Evolutionary conservation across 2,329 filamentous ascomycete species (phyloP).

Genomic region (Talaromyces albobiverticillius): DNA sequence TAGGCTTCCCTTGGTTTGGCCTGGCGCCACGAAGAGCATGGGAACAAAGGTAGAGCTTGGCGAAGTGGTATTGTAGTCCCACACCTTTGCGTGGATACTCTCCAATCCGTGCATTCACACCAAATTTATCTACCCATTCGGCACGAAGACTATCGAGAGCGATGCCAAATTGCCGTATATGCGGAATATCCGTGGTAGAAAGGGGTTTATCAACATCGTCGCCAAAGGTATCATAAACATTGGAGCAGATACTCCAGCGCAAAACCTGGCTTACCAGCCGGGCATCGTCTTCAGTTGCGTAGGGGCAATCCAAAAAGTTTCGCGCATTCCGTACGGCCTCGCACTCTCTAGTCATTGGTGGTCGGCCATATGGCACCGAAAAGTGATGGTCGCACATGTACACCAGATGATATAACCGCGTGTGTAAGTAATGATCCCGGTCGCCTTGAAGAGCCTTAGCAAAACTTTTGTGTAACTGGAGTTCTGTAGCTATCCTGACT

Average conservation of each 20-base stretch:
- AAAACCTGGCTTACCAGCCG: conserved; percentile 33
- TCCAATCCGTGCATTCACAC: conserved; percentile 37
- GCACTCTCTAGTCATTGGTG: conserved; percentile 34
- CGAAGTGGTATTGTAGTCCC: conserved; percentile 46
- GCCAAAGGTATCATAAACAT: conserved; percentile 32
- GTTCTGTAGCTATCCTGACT: conserved; percentile 22
- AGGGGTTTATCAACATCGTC: conserved; percentile 27
- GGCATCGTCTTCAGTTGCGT: conserved; percentile 32
- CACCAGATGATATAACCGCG: conserved; percentile 31
- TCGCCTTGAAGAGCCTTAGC: conserved; percentile 22
- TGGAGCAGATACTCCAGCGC: conserved; percentile 30
- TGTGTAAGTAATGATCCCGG: conserved; percentile 20
- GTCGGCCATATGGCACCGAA: conserved; percentile 32
- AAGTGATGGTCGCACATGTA: conserved; percentile 39
- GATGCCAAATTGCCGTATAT: conserved; percentile 17
- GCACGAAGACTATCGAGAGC: conserved; percentile 19
- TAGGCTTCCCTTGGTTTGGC: conserved; percentile 8
- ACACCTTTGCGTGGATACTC: conserved; percentile 47
- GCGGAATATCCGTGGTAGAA: conserved; percentile 15
- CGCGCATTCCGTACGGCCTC: conserved; percentile 29
- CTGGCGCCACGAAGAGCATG: conserved; percentile 39
- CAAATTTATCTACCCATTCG: conserved; percentile 6
- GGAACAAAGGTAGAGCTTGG: conserved; percentile 45
- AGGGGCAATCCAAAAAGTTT: conserved; percentile 25
- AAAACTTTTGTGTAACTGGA: conserved; percentile 25